Base-by-base conservation (phyloP, 1,139 yeast genomes). In the Candida dubliniensis region DNA sequence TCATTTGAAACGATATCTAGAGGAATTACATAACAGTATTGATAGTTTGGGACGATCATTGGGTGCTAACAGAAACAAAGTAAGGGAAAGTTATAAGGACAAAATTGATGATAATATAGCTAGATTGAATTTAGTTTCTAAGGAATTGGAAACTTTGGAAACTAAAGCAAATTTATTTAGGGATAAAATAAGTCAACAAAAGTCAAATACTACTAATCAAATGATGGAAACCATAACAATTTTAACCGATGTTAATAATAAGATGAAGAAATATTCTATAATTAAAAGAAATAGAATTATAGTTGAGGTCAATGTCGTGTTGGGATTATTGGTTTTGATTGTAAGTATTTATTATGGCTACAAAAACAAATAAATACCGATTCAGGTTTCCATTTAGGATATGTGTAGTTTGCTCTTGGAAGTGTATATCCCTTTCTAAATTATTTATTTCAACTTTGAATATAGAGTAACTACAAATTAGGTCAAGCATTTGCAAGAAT, bases 161-260 rank as follows among this genome's bases (percentile, higher is more conserved):
- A 44, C 31, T 31, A 60, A 71, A 25, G 58, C 72, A 11, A 57
- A 57, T 27, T 46, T 44, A 13, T 58, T 67, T 34, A 63, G 61
- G 48, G 43, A 47, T 5, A 51, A 56, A 13, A 62, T 71, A 27
- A 56, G 57, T n/a, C 47, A 51, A 29, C 63, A 63, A 46, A 71
- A 70, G 49, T 40, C 50, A 4, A 47, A 55, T 8, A 58, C 71
- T 53, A 51, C 62, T 26, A 46, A 50, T 24, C 66, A 63, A n/a
- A 56, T 72, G 44, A 53, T 56, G n/a, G 58, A 56, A 14, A 66
- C 65, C 44, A 53, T 73, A 39, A 66, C 62, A 34, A 43, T 64
- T 4, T 58, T 74, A 50, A 77, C 72, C 43, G 50, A 55, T 18
- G 59, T 73, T 6, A 65, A 67, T 39, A 48, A 53, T 13, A 54